phyloP scores from a whole-genome alignment of 345 rosid species.

The Rhizophora apiculata region DNA sequence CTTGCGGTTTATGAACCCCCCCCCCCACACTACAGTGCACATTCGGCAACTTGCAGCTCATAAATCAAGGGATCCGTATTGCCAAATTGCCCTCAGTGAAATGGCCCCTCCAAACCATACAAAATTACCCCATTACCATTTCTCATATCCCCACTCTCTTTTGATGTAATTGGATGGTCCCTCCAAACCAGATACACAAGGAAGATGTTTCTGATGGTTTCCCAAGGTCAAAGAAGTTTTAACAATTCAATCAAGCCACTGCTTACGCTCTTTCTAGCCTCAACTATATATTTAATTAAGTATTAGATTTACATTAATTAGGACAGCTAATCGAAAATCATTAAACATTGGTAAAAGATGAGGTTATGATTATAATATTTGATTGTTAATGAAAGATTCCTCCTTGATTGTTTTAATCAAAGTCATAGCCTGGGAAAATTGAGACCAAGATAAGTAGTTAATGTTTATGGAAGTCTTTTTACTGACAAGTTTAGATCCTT shows the following conservation, averaged over 20 bases:
- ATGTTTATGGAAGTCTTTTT: neutral
- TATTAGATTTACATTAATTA: neutral
- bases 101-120: no score
- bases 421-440: slow-evolving; percentile 19
- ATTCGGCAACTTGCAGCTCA: no score
- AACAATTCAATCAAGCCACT: neutral
- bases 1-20: no score
- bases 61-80: no score
- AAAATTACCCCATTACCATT: no score
- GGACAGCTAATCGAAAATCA: neutral
- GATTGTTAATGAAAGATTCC: slow-evolving; percentile 35
- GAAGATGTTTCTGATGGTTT: neutral
- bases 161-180: no score
- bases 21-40: no score
- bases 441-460: neutral
- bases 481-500: slow-evolving; percentile 27
- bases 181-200: no score
- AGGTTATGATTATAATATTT: neutral
- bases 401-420: slow-evolving; percentile 18
- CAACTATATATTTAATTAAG: no score
- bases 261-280: neutral
- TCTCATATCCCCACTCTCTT: no score
- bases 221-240: neutral
- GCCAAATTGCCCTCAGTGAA: no score
- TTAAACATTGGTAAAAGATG: no score